Evolutionary conservation across 306 rosid genomes (phyloP).

Genomic region (Rosa lucieae): DNA sequence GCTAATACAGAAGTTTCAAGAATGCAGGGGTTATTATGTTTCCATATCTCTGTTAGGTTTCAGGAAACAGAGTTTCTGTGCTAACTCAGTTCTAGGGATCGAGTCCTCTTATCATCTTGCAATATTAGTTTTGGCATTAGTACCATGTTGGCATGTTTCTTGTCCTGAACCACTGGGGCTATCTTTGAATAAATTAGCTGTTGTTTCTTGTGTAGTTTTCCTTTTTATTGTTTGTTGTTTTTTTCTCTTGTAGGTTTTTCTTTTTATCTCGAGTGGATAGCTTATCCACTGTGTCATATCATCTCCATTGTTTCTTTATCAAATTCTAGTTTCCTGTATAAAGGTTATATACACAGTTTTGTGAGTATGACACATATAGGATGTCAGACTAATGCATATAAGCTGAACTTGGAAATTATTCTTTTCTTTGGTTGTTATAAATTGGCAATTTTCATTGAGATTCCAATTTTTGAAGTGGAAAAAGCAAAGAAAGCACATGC

Average conservation of each 20-base stretch:
- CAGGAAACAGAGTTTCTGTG: not conserved
- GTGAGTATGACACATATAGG: not conserved
- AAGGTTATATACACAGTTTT: not conserved
- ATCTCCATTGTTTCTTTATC: not conserved
- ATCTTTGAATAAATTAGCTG: not conserved
- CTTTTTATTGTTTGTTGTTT: not conserved
- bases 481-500: not conserved
- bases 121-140: not conserved
- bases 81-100: not conserved
- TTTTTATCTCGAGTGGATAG: not conserved
- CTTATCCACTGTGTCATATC: not conserved
- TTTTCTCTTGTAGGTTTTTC: not conserved
- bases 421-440: not conserved
- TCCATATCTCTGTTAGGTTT: not conserved
- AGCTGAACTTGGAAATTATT: not conserved
- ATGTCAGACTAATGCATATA: not conserved
- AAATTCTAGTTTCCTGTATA: not conserved
- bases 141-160: not conserved
- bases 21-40: not conserved
- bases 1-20: not conserved
- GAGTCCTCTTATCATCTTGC: not conserved
- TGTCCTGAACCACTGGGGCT: not conserved
- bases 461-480: not conserved
- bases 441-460: not conserved
- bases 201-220: not conserved